These are phyloP conservation scores for Cutaneotrichosporon sp. DNA, from an alignment of 1,284 basidiomycete species.

Conservation along the genomic window DNA sequence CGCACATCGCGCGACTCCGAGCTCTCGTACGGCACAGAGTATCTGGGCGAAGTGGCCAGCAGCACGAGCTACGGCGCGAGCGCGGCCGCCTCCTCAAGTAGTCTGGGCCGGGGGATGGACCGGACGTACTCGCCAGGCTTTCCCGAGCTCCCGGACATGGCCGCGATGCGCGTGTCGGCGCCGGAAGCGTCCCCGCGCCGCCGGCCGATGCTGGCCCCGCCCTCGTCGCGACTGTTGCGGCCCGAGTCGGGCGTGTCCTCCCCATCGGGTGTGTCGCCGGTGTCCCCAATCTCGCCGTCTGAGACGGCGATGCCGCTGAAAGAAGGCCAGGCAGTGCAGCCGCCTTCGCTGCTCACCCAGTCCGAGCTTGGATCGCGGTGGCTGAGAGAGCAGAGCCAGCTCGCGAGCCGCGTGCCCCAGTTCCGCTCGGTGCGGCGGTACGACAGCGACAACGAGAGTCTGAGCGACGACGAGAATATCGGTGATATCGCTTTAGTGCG, in stretches of 20 bases:
- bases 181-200: background rate
- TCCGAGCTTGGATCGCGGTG: constrained; percentile 67
- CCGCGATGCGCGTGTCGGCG: background rate
- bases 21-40: background rate
- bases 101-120: background rate
- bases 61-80: background rate
- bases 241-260: background rate
- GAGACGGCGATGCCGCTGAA: background rate
- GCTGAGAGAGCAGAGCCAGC: constrained; percentile 71
- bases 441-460: constrained; percentile 37
- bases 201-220: background rate
- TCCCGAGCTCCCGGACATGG: background rate
- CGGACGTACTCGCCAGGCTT: constrained; percentile 1
- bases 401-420: constrained; percentile 26
- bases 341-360: constrained; percentile 34
- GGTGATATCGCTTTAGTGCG: constrained; percentile 41
- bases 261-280: background rate
- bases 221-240: background rate
- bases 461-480: constrained; percentile 39
- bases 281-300: background rate
- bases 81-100: background rate
- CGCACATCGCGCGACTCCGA: background rate
- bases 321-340: background rate
- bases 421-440: constrained; percentile 18
- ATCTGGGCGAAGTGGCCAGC: background rate